phyloP scores from a whole-genome alignment of 176 grass and related monocot species.

The Hyparrhenia diplandra region DNA sequence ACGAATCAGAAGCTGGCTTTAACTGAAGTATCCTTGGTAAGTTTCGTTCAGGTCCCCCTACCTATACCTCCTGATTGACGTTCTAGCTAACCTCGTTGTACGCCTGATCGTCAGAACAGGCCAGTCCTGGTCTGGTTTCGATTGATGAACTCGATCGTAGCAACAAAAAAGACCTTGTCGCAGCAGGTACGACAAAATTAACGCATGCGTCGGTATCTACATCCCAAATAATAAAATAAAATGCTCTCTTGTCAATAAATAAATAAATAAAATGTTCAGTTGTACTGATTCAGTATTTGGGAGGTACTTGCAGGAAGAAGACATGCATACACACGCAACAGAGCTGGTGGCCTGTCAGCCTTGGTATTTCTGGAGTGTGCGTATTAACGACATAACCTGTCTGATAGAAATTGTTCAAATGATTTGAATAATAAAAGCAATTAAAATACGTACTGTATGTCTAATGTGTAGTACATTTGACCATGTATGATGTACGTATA shows the following conservation, averaged over 20 bases:
- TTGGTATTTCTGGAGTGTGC: background rate
- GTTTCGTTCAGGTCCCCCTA: background rate
- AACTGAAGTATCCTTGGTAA: background rate
- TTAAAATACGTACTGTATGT: background rate
- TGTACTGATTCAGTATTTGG: background rate
- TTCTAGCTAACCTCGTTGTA: constrained; percentile 24
- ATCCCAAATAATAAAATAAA: background rate
- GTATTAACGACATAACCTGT: background rate
- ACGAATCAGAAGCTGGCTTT: constrained; percentile 11
- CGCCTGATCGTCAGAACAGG: background rate
- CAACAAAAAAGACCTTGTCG: background rate
- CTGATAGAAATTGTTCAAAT: background rate
- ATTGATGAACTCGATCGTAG: background rate
- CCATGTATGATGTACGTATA: too few species aligned
- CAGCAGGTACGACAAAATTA: background rate
- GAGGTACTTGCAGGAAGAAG: background rate
- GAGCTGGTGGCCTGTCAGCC: background rate
- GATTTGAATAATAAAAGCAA: background rate
- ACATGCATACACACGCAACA: background rate
- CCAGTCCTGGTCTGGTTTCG: background rate
- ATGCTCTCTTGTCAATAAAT: too few species aligned
- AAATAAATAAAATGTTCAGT: background rate
- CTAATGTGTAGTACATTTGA: background rate
- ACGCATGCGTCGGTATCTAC: background rate
- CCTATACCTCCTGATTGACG: constrained; percentile 1